Percentiles rank a stretch among this genome's conserved stretches.
phyloP scores from a whole-genome alignment of 2,329 filamentous ascomycete genomes.

The Hypoxylon sp. region DNA sequence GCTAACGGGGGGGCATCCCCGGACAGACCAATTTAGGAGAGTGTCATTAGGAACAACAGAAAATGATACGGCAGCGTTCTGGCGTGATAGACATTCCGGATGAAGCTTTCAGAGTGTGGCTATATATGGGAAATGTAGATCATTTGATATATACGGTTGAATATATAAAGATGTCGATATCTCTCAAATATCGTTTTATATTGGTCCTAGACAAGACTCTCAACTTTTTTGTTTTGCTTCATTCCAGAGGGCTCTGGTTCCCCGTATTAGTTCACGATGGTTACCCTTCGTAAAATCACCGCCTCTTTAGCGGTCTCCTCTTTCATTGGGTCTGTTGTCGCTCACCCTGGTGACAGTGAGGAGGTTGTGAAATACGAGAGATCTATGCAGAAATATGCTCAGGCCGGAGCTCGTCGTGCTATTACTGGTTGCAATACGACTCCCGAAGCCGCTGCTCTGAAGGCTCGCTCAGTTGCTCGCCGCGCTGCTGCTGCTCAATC shows the following conservation, averaged over 20 bases:
- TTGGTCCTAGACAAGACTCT: slow-evolving; percentile 30
- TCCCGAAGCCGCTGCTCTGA: slow-evolving; percentile 56
- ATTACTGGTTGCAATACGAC: slow-evolving; percentile 56
- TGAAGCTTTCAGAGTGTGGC: slow-evolving; percentile 15
- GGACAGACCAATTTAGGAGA: slow-evolving; percentile 42
- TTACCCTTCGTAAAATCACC: slow-evolving; percentile 48
- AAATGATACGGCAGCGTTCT: slow-evolving; percentile 25
- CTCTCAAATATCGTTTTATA: slow-evolving; percentile 12
- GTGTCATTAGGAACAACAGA: slow-evolving; percentile 35
- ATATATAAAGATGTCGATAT: slow-evolving; percentile 41
- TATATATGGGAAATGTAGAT: slow-evolving; percentile 28
- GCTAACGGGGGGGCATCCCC: slow-evolving; percentile 23
- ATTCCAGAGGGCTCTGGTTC: slow-evolving; percentile 12
- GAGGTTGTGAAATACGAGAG: slow-evolving; percentile 53
- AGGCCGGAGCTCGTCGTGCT: slow-evolving; percentile 56
- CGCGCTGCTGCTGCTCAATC: slow-evolving; percentile 56
- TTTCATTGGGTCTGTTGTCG: slow-evolving; percentile 49
- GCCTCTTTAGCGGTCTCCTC: slow-evolving; percentile 48
- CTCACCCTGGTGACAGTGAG: slow-evolving; percentile 58
- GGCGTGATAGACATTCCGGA: slow-evolving; percentile 24
- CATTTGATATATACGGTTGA: slow-evolving; percentile 21
- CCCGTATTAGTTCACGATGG: slow-evolving; percentile 43
- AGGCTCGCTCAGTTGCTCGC: slow-evolving; percentile 57
- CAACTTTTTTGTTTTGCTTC: slow-evolving; percentile 33
- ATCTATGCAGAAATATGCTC: slow-evolving; percentile 53